Base-by-base conservation (phyloP, 2,329 filamentous ascomycete species). In the Rhytidhysteron rufulum region DNA sequence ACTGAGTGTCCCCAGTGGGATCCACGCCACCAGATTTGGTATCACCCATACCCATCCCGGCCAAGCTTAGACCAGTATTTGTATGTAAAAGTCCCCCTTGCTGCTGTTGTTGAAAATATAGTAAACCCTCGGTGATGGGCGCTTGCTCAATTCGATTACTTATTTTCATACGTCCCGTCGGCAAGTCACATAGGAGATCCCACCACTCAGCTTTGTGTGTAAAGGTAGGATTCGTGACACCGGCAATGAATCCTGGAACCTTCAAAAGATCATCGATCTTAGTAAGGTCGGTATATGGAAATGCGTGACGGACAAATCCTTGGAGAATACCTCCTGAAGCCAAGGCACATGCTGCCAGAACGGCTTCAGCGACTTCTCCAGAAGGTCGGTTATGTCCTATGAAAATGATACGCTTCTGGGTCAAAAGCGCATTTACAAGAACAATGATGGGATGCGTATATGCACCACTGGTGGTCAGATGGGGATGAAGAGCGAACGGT, bases 201-300 rank as follows among this genome's bases (percentile, higher is more conserved):
- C 93, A 98, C 93, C 93, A 98, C 62, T 96, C 90, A 0, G 86
- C 87, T 57, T 97, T 91, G 57, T 89, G 82, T 46, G 91, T 89
- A 62, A 98, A 98, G 0, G 89, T 91, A 5, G 93, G 93, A 60
- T 98, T 98, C 1, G 91, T 98, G 30, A 98, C 93, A 42, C 93
- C 93, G 3, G 93, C 93, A 54, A 98, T 95, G 66, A 98, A 98
- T 2, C 93, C 93, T 5, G 93, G 91, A 0, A 98, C 93, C 55
- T 94, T 91, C 34, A 98, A 77, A 9, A 98, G 77, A 61, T 97
- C 93, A 51, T 98, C 93, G 44, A 98, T 90, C 68, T 98, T 98
- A 49, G 89, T 96, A 31, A 98, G 75, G 69, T 98, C 93, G 1
- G 93, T 98, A 60, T 98, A 98, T 2, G 93, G 93, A 60, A 98